Evolutionary conservation across 768 basidiomycete species (phyloP).

Genomic region (Brasilioporus rufonigricans): DNA sequence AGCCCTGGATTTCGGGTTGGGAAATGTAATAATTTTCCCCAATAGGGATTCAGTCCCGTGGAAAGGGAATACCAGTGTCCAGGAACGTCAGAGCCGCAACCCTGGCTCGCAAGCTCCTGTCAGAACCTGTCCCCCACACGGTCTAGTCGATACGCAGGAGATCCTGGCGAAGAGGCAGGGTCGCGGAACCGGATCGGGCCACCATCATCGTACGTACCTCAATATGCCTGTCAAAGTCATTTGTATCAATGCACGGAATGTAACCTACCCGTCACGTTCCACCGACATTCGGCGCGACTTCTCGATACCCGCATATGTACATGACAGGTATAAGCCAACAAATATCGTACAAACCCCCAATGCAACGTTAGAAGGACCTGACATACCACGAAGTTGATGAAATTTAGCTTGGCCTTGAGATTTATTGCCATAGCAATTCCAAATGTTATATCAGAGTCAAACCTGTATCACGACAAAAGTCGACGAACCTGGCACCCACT

Average conservation of each 20-base stretch:
- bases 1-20: slow-evolving; percentile 2
- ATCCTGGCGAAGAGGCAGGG: neutral
- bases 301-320: neutral
- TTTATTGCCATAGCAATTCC: slow-evolving; percentile 1
- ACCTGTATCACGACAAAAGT: neutral
- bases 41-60: neutral
- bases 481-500: no score
- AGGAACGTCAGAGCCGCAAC: neutral
- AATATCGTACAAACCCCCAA: neutral
- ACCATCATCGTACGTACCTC: neutral
- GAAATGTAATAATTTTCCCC: slow-evolving; percentile 3
- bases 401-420: slow-evolving; percentile 15
- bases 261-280: neutral
- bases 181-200: neutral
- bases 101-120: neutral
- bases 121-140: neutral
- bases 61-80: neutral
- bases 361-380: no score
- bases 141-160: neutral
- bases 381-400: slow-evolving; percentile 18
- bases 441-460: neutral
- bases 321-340: neutral
- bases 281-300: neutral
- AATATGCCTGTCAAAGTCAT: no score
- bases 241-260: neutral